Conservation (phyloP, 2,329 filamentous ascomycete genomes). For the Colletotrichum agaves region DNA sequence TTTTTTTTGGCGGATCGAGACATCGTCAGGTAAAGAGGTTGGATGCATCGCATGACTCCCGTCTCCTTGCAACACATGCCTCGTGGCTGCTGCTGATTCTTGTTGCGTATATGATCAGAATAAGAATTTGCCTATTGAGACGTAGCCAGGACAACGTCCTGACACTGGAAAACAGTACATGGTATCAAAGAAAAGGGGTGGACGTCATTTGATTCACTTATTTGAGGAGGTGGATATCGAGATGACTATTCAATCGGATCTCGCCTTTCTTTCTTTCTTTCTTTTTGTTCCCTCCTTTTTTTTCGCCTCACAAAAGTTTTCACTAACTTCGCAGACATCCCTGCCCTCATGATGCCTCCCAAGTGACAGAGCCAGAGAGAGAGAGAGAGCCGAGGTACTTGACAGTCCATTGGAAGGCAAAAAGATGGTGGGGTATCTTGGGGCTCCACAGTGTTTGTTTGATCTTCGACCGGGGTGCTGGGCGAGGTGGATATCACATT, state of each 20-base stretch:
- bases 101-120: background rate
- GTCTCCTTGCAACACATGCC: background rate
- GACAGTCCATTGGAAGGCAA: background rate
- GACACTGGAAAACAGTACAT: too few species aligned
- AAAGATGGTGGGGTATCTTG: background rate
- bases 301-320: background rate
- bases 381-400: too few species aligned
- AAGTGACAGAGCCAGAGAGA: background rate
- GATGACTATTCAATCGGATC: background rate
- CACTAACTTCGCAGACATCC: background rate
- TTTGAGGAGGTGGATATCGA: constrained; percentile 20
- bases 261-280: constrained; percentile 10
- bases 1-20: too few species aligned
- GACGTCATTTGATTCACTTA: constrained; percentile 26
- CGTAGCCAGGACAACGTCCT: background rate
- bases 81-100: background rate
- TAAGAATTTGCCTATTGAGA: background rate
- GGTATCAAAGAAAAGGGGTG: background rate
- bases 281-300: background rate
- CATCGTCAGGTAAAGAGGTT: background rate
- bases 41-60: background rate
- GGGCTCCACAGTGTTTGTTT: constrained; percentile 18
- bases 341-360: background rate
- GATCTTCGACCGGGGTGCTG: constrained; percentile 27
- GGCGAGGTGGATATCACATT: background rate